Evolutionary conservation across 805 yeast genomes (phyloP), one percentile per base, ranked within the genome.

Genomic region (Saccharomycopsis sp.): DNA sequence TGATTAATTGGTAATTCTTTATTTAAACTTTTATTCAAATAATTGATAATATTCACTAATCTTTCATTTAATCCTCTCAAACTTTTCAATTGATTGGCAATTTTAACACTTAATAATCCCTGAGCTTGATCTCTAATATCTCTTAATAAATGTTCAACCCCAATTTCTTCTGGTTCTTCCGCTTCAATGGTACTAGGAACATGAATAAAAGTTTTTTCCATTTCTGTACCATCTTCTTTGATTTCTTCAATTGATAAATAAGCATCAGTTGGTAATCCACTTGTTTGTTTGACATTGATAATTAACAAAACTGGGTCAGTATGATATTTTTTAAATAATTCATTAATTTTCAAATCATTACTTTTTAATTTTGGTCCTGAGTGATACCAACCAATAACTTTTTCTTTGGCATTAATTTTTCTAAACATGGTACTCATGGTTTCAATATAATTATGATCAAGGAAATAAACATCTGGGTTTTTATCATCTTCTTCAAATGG

Each of bases 121-220:
- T 95, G 94, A 8, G 97, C 96, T 52, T 88, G 96, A 57, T 89
- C 96, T 54, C 96, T 76, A 19, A 87, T 86, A 55, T 92, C 98
- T 55, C 97, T 78, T 45, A 92, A 63, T 46, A 92, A 63, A 59
- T 92, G 99, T 60, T 92, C 99, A 12, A 92, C 99, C 47, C 98
- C 99, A 51, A 92, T 92, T 62, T 92, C 99, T 62, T 92, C 99
- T 8, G 98, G 98, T 58, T 92, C 99, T 57, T 92, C 98, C 3
- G 99, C 99, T 57, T 84, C 89, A 49, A 94, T 86, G 21, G 74
- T 68, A 12, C 96, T 84, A 9, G 97, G 96, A 23, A 89, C 76
- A 60, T 92, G 98, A 35, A 84, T 74, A 63, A 92, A 92, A 3
- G 96, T 87, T 62, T 81, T 80, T 56, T 86, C 95, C 6, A 95